A percentile compares a stretch with the other conserved stretches of the same genome.
Evolutionary conservation across 352 stramenopile species (phyloP).

Genomic region (Halophytophthora polymorphica): DNA sequence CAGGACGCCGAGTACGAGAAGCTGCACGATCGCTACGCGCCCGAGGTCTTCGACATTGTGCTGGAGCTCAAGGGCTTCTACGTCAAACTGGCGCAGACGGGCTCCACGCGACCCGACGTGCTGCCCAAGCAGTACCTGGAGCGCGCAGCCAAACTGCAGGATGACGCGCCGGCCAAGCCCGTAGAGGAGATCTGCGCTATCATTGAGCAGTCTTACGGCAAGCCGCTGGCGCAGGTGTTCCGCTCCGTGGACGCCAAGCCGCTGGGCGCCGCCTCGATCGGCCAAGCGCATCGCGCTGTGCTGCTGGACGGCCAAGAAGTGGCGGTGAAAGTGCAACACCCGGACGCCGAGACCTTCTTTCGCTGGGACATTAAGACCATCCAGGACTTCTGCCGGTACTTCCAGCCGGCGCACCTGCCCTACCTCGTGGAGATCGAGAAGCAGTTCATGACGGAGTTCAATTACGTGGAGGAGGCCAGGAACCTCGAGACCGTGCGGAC

Average conservation of each 20-base stretch:
- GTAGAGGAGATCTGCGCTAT: constrained; percentile 71
- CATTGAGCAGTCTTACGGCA: constrained; percentile 71
- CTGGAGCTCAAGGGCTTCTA: constrained; percentile 86
- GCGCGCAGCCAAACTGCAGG: constrained; percentile 68
- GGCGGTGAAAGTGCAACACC: constrained; percentile 92
- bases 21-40: constrained; percentile 74
- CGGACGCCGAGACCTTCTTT: constrained; percentile 92
- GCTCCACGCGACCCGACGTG: constrained; percentile 78
- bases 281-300: constrained; percentile 76
- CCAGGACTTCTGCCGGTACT: constrained; percentile 93
- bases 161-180: constrained; percentile 74
- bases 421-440: constrained; percentile 95
- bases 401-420: constrained; percentile 92
- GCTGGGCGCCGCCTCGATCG: constrained; percentile 79
- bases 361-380: constrained; percentile 96
- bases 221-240: constrained; percentile 56
- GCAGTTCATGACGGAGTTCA: constrained; percentile 98
- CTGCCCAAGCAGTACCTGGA: constrained; percentile 79
- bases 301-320: constrained; percentile 72
- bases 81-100: constrained; percentile 82
- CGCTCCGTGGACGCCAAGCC: constrained; percentile 59
- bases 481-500: constrained; percentile 86
- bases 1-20: constrained; percentile 71
- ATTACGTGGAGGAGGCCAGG: constrained; percentile 92
- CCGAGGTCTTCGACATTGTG: constrained; percentile 79